A percentile compares a stretch with the other conserved stretches of the same genome.
These are phyloP conservation scores for Ehretia macrophylla DNA, from an alignment of 257 asterid genomes.

Conservation along the genomic window DNA sequence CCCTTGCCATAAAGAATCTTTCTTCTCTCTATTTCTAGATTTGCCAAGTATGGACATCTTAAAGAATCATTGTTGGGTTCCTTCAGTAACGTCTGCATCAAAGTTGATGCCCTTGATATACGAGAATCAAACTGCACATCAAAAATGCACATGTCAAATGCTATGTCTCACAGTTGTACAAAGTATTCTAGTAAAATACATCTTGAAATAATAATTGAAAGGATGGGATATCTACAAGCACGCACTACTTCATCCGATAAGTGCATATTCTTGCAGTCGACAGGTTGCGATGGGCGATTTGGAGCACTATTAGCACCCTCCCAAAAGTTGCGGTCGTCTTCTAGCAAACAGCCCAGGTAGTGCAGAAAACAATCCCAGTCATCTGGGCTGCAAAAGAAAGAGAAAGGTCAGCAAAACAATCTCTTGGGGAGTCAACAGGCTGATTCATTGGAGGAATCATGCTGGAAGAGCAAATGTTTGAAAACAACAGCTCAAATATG, in stretches of 20 bases:
- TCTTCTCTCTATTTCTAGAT: slow-evolving; percentile 76
- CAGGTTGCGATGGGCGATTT: slow-evolving; percentile 25
- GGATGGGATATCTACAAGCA: slow-evolving; percentile 21
- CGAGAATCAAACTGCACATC: slow-evolving; percentile 77
- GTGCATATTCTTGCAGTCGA: slow-evolving; percentile 40
- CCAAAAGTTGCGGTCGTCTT: slow-evolving; percentile 59
- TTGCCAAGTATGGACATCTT: slow-evolving; percentile 78
- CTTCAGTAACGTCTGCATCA: slow-evolving; percentile 47
- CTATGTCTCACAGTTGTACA: slow-evolving; percentile 10
- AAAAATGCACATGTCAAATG: slow-evolving; percentile 26
- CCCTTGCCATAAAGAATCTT: slow-evolving; percentile 70
- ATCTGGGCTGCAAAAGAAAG: slow-evolving; percentile 64
- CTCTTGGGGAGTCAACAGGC: slow-evolving; percentile 4
- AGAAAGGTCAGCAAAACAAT: slow-evolving; percentile 14
- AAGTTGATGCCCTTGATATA: slow-evolving; percentile 57
- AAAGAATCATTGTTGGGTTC: slow-evolving; percentile 40
- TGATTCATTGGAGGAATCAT: not conserved
- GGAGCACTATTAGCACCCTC: slow-evolving; percentile 31
- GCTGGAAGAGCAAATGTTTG: not conserved
- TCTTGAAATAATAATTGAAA: not conserved
- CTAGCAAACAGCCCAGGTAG: slow-evolving; percentile 83
- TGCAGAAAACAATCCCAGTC: slow-evolving; percentile 91
- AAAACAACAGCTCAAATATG: not conserved
- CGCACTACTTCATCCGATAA: slow-evolving; percentile 69
- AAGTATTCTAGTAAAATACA: slow-evolving; percentile 4